Percentiles rank a stretch among this genome's conserved stretches.
These are phyloP conservation scores for Triticum monococcum DNA, from an alignment of 176 grass and related monocot genomes.

Conservation along the genomic window DNA sequence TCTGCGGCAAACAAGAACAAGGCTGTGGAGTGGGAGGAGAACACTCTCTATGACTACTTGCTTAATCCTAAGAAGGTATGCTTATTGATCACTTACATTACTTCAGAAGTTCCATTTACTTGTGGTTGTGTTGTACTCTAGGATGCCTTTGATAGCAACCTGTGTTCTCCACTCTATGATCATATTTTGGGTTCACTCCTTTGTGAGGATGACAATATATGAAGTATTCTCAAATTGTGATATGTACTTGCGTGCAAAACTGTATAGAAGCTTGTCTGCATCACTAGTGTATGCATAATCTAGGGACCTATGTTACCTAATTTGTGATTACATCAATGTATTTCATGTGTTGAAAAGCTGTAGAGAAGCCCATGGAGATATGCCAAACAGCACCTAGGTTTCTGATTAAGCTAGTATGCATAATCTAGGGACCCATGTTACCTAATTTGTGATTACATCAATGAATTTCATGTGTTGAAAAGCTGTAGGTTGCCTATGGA, in stretches of 20 bases:
- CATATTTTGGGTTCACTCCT: background rate
- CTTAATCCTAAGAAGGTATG: slow-evolving; percentile 89
- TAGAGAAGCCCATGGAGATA: background rate
- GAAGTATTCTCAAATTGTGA: background rate
- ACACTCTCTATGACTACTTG: slow-evolving; percentile 77
- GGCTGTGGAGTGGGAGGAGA: slow-evolving; percentile 88
- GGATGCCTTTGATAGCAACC: background rate
- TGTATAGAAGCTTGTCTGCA: background rate
- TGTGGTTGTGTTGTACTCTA: background rate
- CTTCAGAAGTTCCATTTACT: background rate
- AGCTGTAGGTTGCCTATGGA: background rate
- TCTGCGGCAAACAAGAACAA: slow-evolving; percentile 83
- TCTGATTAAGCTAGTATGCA: background rate
- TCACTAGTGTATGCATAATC: background rate
- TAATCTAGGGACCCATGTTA: background rate
- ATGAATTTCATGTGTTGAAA: background rate
- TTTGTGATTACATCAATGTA: background rate
- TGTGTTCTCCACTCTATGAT: background rate
- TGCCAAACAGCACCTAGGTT: background rate
- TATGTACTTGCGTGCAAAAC: background rate
- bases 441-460: background rate
- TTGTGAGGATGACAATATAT: background rate
- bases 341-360: background rate
- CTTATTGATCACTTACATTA: background rate
- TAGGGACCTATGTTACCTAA: background rate